Base-by-base conservation (phyloP, 805 yeast genomes). In the Schwanniomyces occidentalis region DNA sequence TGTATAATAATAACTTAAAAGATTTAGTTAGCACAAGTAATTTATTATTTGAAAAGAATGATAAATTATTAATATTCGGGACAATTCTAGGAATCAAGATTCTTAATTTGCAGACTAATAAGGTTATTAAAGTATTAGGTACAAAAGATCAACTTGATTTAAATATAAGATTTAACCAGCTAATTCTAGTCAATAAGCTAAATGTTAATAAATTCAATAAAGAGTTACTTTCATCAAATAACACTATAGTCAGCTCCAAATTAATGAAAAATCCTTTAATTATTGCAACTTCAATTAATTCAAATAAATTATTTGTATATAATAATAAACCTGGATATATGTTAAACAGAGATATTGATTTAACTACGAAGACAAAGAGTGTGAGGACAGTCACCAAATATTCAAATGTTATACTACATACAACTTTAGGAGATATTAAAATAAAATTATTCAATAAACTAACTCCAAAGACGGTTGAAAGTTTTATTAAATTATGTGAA, bases 361-460 rank as follows among this genome's bases (percentile, higher is more conserved):
- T 35, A 10, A 24, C 36, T 6, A 4, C 13, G 7, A 35, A 35
- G 9, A n/a, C 35, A 24, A 28, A 22, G 28, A 24, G n/a, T 18
- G 17, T 16, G 9, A 21, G 10, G 29, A 22, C 16, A 22, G 38
- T 16, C 13, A 21, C 18, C 4, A 22, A 15, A 14, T 24, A 28
- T 13, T 8, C 40, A 5, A 29, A 23, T 12, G 46, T 38, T 3
- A 45, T 45, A 2, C 31, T 54, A 7, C 58, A 71, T 42, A 71
- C 76, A 2, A 57, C 69, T 3, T 30, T 56, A 8, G 76, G 76
- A 3, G 76, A 71, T 42, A 69, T 71, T 17, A 50, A 52, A 23
- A 44, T 71, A 16, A 48, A 56, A 20, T 41, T 71, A 15, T 64
- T 47, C 40, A 61, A 56, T 3, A 44, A 56, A 26, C 49, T 55